phyloP scores from a whole-genome alignment of 108 stramenopile species.

The Cylindrotheca closterium region DNA sequence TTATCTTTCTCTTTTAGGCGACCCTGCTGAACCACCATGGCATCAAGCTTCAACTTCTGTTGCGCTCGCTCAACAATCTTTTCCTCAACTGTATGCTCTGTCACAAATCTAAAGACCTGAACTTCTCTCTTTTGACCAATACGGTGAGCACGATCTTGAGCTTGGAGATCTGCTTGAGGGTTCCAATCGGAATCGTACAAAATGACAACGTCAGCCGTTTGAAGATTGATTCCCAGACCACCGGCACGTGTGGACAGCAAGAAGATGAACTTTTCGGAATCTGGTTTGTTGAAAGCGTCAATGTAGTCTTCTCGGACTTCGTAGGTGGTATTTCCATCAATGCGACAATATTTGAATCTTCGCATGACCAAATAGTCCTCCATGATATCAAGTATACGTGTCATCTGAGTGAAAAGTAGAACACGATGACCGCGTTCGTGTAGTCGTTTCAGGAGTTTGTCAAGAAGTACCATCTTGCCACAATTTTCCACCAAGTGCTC shows the following conservation, averaged over 20 bases:
- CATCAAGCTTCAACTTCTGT: slow-evolving; percentile 99
- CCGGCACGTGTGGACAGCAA: slow-evolving; percentile 83
- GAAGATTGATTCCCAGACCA: slow-evolving; percentile 92
- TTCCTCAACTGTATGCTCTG: slow-evolving; percentile 98
- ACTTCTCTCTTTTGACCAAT: slow-evolving; percentile 98
- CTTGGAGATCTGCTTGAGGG: slow-evolving; percentile 87
- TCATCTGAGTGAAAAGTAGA: slow-evolving; percentile 98
- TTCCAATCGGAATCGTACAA: slow-evolving; percentile 97
- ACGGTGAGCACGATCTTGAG: slow-evolving; percentile 97
- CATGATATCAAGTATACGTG: slow-evolving; percentile 92
- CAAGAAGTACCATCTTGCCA: slow-evolving; percentile 85
- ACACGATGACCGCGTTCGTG: slow-evolving; percentile 91
- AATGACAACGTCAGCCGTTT: slow-evolving; percentile 93
- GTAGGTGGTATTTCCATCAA: slow-evolving; percentile 96
- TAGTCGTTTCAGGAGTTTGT: slow-evolving; percentile 85
- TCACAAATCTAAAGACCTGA: slow-evolving; percentile 94
- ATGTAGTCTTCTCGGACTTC: slow-evolving; percentile 92
- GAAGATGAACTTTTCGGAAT: slow-evolving; percentile 87
- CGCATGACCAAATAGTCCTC: slow-evolving; percentile 91
- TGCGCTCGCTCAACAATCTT: slow-evolving; percentile 99
- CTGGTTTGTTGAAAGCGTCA: slow-evolving; percentile 90
- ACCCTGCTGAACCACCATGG: slow-evolving; percentile 98
- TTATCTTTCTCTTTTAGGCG: slow-evolving; percentile 92
- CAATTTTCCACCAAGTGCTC: slow-evolving; percentile 89
- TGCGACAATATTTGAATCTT: slow-evolving; percentile 82